Conservation (phyloP, 1,284 basidiomycete species). For the Austroboletus olivaceoglutinosus region DNA sequence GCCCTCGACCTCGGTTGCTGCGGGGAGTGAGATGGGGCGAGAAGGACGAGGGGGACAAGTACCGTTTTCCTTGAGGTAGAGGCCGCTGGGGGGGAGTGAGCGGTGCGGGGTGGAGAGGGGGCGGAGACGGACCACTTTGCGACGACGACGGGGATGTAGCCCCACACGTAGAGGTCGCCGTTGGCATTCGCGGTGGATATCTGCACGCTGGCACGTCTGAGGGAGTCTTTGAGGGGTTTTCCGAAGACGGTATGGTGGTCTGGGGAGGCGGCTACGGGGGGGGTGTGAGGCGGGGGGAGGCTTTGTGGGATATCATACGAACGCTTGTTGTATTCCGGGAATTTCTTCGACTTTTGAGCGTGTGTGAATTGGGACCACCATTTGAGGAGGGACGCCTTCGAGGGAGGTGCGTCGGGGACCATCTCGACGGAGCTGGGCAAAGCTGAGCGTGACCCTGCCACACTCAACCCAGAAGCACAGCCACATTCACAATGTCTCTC, state of each 20-base stretch:
- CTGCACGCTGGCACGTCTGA: conserved; percentile 88
- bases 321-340: conserved; percentile 43
- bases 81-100: conserved; percentile 51
- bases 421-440: conserved; percentile 6
- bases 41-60: conserved; percentile 9
- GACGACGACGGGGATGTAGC: conserved; percentile 94
- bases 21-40: conserved; percentile 5
- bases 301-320: conserved; percentile 18
- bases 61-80: conserved; percentile 92
- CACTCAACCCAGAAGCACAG: conserved; percentile 10
- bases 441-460: background rate
- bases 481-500: conserved; percentile 4
- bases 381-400: conserved; percentile 67
- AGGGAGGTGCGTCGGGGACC: conserved; percentile 38
- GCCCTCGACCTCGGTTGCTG: conserved; percentile 93
- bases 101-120: conserved; percentile 5
- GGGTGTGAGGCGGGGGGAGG: conserved; percentile 8
- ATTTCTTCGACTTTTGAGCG: conserved; percentile 56
- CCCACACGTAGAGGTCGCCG: conserved; percentile 85
- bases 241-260: conserved; percentile 74
- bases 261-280: conserved; percentile 24
- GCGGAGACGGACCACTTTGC: conserved; percentile 82
- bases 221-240: conserved; percentile 77
- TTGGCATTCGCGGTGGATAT: conserved; percentile 89
- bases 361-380: conserved; percentile 83